Base-by-base conservation (phyloP, 1,139 yeast species). In the Taphrina confusa region DNA sequence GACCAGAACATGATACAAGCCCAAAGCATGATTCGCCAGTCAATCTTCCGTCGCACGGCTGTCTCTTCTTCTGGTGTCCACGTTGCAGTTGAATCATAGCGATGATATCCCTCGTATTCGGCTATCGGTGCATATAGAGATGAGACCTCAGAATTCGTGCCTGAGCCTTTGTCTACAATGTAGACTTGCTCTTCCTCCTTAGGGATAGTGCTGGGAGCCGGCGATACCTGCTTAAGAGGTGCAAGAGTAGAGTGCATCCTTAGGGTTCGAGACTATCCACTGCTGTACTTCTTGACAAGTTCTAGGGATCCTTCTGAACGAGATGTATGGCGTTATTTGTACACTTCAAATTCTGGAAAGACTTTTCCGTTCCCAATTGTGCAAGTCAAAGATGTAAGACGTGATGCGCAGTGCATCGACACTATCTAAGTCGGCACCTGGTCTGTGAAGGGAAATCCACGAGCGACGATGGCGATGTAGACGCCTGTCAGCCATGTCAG, bases 1-100 rank as follows among this genome's bases (percentile, higher is more conserved):
- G 79, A 80, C 55, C 77, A 70, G 64, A 81, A 81, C 76, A 80
- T 73, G 56, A 79, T 57, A 60, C 79, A 76, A 1, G 81, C 80
- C 70, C 78, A 74, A 42, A 77, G 66, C 22, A 79, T 73, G 37
- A 80, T 81, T 22, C 75, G 69, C 66, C 69, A 70, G 63, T 81
- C 82, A 30, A 77, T 69, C 65, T 78, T 80, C 45, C 78, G 66
- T 4, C 77, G 67, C 4, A 80, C 63, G 28, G 65, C 66, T 45
- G 68, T 67, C 60, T 81, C 84, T 65, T 80, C 83, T 30, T 73
- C 70, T 49, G 67, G 62, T 0, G 75, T 71, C 83, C 83, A 81
- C 12, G 73, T 69, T 31, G 79, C 73, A 0, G 69, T 71, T 0
- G 83, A 80, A 65, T 80, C 82, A 63, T 78, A 78, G 2, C 73